phyloP scores from a whole-genome alignment of 1,284 basidiomycete genomes.

The Microbotryum scabiosae region DNA sequence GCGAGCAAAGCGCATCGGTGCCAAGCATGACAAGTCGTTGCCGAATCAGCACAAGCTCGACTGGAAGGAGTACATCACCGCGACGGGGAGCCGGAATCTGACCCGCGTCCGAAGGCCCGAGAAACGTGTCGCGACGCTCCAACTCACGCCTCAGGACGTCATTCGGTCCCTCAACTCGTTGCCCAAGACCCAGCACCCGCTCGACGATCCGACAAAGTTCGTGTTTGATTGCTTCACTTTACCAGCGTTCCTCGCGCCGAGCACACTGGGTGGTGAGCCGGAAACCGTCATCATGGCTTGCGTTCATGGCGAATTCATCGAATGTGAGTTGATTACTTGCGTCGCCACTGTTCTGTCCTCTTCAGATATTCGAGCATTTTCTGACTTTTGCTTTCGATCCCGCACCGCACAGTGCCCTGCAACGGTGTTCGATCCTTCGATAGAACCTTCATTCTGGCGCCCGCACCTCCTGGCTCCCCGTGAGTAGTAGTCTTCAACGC shows the following conservation, averaged over 20 bases:
- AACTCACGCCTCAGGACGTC: slow-evolving; percentile 62
- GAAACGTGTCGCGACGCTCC: slow-evolving; percentile 59
- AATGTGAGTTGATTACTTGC: slow-evolving; percentile 52
- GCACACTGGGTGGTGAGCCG: slow-evolving; percentile 48
- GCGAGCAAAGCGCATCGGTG: slow-evolving; percentile 50
- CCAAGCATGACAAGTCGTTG: slow-evolving; percentile 43
- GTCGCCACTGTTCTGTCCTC: not conserved
- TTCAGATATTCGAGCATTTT: no score
- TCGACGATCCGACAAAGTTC: slow-evolving; percentile 65
- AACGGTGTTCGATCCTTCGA: slow-evolving; percentile 83
- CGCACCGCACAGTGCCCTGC: slow-evolving; percentile 38
- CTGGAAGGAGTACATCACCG: slow-evolving; percentile 60
- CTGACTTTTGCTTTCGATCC: slow-evolving; percentile 34
- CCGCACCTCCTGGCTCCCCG: slow-evolving; percentile 69
- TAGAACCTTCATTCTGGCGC: slow-evolving; percentile 77
- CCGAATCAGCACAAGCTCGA: slow-evolving; percentile 72
- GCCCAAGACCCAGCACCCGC: slow-evolving; percentile 70
- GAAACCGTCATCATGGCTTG: slow-evolving; percentile 61
- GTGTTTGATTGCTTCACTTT: slow-evolving; percentile 71
- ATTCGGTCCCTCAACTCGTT: slow-evolving; percentile 56
- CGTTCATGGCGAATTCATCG: slow-evolving; percentile 84
- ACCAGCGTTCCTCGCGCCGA: slow-evolving; percentile 41
- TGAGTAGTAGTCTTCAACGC: slow-evolving; percentile 44
- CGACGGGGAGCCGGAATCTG: slow-evolving; percentile 56
- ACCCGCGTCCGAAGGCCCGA: slow-evolving; percentile 50